A percentile compares a stretch with the other conserved stretches of the same genome.
Conservation (phyloP, 2,329 filamentous ascomycete genomes). For the Thielaviopsis ethacetica region DNA sequence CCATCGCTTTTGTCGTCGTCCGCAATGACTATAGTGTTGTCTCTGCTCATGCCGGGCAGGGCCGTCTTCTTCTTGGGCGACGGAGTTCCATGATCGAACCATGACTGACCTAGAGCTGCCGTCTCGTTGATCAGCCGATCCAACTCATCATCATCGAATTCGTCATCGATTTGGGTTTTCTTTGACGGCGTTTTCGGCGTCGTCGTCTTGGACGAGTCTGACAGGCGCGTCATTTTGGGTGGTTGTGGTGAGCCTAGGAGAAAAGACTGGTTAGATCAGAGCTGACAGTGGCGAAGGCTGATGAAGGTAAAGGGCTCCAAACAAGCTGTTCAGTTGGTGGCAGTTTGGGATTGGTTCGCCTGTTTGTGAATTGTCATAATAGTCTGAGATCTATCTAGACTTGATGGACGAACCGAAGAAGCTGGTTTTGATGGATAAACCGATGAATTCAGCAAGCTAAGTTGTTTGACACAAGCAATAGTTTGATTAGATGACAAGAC, state of each 20-base stretch:
- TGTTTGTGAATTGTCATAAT: too few relatives aligned
- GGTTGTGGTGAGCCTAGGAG: background rate
- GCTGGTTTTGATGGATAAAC: too few relatives aligned
- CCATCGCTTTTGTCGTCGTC: background rate
- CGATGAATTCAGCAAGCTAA: too few relatives aligned
- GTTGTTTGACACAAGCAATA: too few relatives aligned
- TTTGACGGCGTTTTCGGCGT: background rate
- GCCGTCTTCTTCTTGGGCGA: background rate
- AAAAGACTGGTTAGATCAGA: background rate
- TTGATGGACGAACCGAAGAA: too few relatives aligned
- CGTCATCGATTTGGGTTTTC: constrained; percentile 3
- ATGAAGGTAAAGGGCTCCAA: background rate
- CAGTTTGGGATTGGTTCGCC: too few relatives aligned
- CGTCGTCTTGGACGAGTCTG: background rate
- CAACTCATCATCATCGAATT: constrained; percentile 9
- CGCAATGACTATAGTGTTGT: background rate
- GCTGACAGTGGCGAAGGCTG: background rate
- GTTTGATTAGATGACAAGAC: too few relatives aligned
- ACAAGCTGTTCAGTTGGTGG: too few relatives aligned
- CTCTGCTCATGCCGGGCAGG: background rate
- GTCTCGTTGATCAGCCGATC: constrained; percentile 11
- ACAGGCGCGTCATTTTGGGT: constrained; percentile 2
- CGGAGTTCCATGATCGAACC: constrained; percentile 5
- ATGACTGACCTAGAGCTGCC: constrained; percentile 8
- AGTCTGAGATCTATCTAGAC: too few relatives aligned